These are phyloP conservation scores for Usnea hakonensis DNA, from an alignment of 495 filamentous ascomycete species.

Conservation along the genomic window DNA sequence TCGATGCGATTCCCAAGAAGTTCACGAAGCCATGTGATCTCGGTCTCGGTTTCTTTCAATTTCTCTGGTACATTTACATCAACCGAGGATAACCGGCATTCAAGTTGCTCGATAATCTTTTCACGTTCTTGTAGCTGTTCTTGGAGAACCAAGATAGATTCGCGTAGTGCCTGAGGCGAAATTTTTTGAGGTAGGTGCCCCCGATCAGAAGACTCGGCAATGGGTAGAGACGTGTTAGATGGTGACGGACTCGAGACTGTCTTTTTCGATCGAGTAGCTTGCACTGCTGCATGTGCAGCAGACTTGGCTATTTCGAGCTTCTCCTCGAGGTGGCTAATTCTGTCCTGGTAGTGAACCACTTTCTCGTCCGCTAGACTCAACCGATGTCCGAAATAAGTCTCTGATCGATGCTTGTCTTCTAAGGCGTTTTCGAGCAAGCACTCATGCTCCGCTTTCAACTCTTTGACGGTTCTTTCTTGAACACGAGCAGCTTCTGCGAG, in stretches of 20 bases:
- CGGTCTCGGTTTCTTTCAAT: constrained; percentile 82
- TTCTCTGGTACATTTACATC: constrained; percentile 70
- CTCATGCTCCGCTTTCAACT: constrained; percentile 58
- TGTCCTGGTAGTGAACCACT: constrained; percentile 70
- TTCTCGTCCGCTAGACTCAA: constrained; percentile 73
- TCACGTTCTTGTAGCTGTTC: constrained; percentile 95
- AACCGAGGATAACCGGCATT: constrained; percentile 55
- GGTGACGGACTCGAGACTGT: constrained; percentile 26
- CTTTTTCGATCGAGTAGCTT: constrained; percentile 66
- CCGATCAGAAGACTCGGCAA: constrained; percentile 36
- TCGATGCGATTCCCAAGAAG: constrained; percentile 82
- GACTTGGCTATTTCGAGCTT: constrained; percentile 80
- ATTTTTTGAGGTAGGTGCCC: constrained; percentile 63
- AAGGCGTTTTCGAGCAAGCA: constrained; percentile 60
- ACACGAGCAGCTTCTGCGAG: constrained; percentile 49
- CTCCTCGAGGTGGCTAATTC: constrained; percentile 73
- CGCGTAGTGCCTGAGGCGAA: constrained; percentile 85
- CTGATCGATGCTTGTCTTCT: constrained; percentile 64
- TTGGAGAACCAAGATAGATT: constrained; percentile 92
- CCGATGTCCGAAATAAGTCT: constrained; percentile 60
- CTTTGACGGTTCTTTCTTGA: constrained; percentile 64
- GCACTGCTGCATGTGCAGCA: constrained; percentile 78
- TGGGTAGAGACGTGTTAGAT: constrained; percentile 35
- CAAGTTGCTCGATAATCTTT: constrained; percentile 75
- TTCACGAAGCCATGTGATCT: constrained; percentile 92